phyloP scores from a whole-genome alignment of 768 basidiomycete species.

The Rhizopogon vinicolor region DNA sequence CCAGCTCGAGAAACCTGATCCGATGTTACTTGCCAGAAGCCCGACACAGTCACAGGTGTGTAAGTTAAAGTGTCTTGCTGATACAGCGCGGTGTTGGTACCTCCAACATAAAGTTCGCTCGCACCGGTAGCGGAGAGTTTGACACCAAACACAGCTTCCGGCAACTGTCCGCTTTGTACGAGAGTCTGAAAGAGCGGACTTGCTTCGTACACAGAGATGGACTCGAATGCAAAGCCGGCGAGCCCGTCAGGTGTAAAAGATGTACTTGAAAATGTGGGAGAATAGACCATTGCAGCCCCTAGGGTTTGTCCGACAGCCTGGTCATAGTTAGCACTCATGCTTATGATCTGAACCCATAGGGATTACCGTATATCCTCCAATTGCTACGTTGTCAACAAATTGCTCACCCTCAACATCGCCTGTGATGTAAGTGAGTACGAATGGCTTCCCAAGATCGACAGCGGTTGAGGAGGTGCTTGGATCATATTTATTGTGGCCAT shows the following conservation, averaged over 20 bases:
- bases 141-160: constrained; percentile 41
- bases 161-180: constrained; percentile 27
- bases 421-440: constrained; percentile 33
- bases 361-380: constrained; percentile 33
- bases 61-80: constrained; percentile 41
- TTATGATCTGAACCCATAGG: neutral
- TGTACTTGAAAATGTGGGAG: constrained; percentile 19
- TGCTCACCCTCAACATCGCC: constrained; percentile 35
- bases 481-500: constrained; percentile 27
- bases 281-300: constrained; percentile 38
- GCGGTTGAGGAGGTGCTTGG: constrained; percentile 29
- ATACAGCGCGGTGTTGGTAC: constrained; percentile 42
- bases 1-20: constrained; percentile 19
- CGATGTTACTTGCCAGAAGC: constrained; percentile 34
- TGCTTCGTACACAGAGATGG: constrained; percentile 30
- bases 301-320: constrained; percentile 37
- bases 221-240: constrained; percentile 37
- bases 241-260: constrained; percentile 35
- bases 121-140: constrained; percentile 37
- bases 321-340: constrained; percentile 2
- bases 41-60: constrained; percentile 22
- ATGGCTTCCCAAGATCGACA: constrained; percentile 18
- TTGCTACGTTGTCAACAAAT: constrained; percentile 38
- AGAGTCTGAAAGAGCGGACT: constrained; percentile 44
- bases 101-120: constrained; percentile 56